Evolutionary conservation across 805 yeast species (phyloP).

Genomic region (Candida maris): DNA sequence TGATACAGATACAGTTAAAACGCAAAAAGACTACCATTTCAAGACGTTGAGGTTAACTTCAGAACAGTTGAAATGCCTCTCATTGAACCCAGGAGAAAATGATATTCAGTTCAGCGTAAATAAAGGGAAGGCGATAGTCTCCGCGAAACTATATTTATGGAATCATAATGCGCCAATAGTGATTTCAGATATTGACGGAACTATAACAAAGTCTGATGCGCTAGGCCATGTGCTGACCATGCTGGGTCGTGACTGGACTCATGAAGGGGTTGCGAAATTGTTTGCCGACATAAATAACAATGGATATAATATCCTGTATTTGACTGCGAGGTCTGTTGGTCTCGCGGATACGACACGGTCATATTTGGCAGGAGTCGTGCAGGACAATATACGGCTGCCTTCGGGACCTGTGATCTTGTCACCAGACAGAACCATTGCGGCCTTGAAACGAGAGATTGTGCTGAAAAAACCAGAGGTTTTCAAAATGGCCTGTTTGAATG

Average conservation of each 20-base stretch:
- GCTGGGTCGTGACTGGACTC: conserved; percentile 98
- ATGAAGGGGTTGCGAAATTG: conserved; percentile 87
- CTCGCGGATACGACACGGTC: conserved; percentile 90
- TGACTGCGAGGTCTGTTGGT: conserved; percentile 94
- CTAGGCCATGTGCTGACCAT: conserved; percentile 91
- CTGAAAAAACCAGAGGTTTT: conserved; percentile 96
- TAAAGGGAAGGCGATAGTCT: conserved; percentile 74
- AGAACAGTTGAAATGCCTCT: conserved; percentile 75
- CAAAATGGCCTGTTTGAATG: conserved; percentile 94
- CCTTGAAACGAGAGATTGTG: conserved; percentile 85
- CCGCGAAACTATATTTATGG: conserved; percentile 80
- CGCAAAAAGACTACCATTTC: conserved; percentile 45
- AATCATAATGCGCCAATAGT: conserved; percentile 81
- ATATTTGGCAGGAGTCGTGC: conserved; percentile 73
- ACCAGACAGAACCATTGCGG: conserved; percentile 97
- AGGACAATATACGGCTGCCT: conserved; percentile 72
- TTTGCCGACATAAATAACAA: conserved; percentile 83
- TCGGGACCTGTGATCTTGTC: conserved; percentile 90
- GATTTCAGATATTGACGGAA: conserved; percentile 96
- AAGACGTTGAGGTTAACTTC: conserved; percentile 88
- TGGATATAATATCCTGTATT: conserved; percentile 89
- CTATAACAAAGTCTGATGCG: conserved; percentile 96
- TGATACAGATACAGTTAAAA: conserved; percentile 21
- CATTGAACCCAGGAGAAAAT: conserved; percentile 76
- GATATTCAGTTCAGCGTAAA: conserved; percentile 75